These are phyloP conservation scores for Rostrohypoxylon terebratum DNA, from an alignment of 495 filamentous ascomycete genomes.

Conservation along the genomic window DNA sequence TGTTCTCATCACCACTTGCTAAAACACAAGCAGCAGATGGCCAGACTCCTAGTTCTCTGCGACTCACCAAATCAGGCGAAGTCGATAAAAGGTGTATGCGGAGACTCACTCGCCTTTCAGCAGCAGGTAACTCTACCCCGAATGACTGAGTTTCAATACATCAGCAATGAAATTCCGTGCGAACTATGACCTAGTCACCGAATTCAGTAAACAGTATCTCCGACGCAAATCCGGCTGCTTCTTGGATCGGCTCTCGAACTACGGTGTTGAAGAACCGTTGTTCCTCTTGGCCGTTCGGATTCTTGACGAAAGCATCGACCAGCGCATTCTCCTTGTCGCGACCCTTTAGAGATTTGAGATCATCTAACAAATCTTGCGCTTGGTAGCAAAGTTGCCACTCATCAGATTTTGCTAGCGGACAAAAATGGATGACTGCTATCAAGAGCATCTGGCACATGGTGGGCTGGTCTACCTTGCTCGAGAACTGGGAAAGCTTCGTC, in stretches of 20 bases:
- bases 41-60: constrained; percentile 5
- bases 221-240: constrained; percentile 52
- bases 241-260: constrained; percentile 53
- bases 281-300: constrained; percentile 50
- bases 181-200: constrained; percentile 25
- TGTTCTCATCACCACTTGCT: neutral
- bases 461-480: constrained; percentile 53
- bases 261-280: constrained; percentile 51
- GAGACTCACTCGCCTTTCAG: constrained; percentile 7
- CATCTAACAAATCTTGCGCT: constrained; percentile 53
- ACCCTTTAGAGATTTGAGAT: constrained; percentile 53
- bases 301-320: constrained; percentile 51
- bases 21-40: neutral
- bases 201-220: constrained; percentile 54
- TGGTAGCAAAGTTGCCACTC: constrained; percentile 52
- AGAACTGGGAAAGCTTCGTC: constrained; percentile 43
- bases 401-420: constrained; percentile 45
- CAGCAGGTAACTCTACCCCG: neutral
- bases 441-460: constrained; percentile 58
- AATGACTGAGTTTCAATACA: neutral
- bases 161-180: neutral
- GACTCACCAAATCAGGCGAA: constrained; percentile 33
- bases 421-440: constrained; percentile 50
- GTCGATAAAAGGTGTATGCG: constrained; percentile 29
- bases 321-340: constrained; percentile 52